Evolutionary conservation across 2,329 filamentous ascomycete genomes (phyloP).

Genomic region (Scolecobasidium constrictum): DNA sequence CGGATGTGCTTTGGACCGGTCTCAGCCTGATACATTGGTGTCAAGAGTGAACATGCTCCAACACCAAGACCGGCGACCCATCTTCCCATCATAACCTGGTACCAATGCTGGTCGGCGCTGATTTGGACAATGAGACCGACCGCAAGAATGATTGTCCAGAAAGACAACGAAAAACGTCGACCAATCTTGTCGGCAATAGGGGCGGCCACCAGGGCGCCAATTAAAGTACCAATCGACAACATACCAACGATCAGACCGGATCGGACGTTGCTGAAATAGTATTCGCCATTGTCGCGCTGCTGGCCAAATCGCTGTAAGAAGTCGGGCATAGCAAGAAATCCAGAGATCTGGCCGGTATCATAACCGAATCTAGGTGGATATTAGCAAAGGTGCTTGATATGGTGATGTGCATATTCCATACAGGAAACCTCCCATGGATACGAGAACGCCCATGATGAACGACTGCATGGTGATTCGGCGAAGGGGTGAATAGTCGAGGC

Average conservation of each 20-base stretch:
- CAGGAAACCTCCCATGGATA: conserved; percentile 5
- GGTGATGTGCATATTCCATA: no score
- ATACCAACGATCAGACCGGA: conserved; percentile 27
- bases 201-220: conserved; percentile 29
- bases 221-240: conserved; percentile 25
- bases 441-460: background rate
- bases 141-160: conserved; percentile 32
- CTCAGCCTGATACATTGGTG: conserved; percentile 54
- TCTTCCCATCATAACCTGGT: conserved; percentile 36
- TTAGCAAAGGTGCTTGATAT: no score
- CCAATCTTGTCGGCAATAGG: conserved; percentile 44
- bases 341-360: conserved; percentile 10
- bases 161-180: conserved; percentile 36
- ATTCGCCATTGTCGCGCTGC: conserved; percentile 1
- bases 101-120: conserved; percentile 27
- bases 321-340: conserved; percentile 10
- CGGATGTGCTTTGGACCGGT: conserved; percentile 53
- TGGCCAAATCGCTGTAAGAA: conserved; percentile 9
- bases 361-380: conserved; percentile 7
- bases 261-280: conserved; percentile 18
- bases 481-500: conserved; percentile 1
- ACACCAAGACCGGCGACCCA: conserved; percentile 32
- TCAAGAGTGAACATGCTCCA: conserved; percentile 35
- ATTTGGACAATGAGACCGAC: conserved; percentile 34
- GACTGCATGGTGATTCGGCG: background rate